These are phyloP conservation scores for Pythium utonaiense DNA, from an alignment of 352 stramenopile genomes.

Conservation along the genomic window DNA sequence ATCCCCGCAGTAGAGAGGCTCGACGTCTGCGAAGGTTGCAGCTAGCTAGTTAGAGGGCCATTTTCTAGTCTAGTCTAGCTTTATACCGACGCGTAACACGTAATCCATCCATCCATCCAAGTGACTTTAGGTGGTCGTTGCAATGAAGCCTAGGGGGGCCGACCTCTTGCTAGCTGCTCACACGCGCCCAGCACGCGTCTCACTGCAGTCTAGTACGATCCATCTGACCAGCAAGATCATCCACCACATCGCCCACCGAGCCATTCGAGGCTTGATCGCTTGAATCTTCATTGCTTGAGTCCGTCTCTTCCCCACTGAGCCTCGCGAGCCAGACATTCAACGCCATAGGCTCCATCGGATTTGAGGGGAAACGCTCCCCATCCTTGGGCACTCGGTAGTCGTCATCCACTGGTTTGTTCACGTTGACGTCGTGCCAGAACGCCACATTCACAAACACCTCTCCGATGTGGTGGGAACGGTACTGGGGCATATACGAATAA, in stretches of 20 bases:
- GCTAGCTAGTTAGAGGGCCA: no score
- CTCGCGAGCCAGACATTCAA: neutral
- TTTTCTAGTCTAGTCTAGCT: no score
- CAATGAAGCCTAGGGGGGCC: no score
- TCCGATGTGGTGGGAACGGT: neutral
- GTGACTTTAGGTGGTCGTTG: no score
- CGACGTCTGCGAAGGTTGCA: no score
- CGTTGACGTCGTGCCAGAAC: constrained; percentile 14
- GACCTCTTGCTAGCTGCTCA: no score
- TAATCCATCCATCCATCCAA: no score
- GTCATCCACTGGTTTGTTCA: neutral
- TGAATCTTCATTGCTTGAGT: no score
- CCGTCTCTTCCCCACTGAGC: neutral
- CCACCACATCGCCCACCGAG: neutral
- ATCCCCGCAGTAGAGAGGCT: neutral
- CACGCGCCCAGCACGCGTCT: no score
- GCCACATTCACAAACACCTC: constrained; percentile 14
- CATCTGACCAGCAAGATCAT: neutral
- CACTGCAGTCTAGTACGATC: neutral
- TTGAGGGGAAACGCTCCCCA: neutral
- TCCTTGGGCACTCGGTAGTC: neutral
- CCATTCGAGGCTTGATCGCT: no score
- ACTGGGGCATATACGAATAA: neutral
- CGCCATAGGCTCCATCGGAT: neutral
- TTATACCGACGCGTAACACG: no score